Conservation (phyloP, 495 filamentous ascomycete genomes). For the Xylaria acuta region DNA sequence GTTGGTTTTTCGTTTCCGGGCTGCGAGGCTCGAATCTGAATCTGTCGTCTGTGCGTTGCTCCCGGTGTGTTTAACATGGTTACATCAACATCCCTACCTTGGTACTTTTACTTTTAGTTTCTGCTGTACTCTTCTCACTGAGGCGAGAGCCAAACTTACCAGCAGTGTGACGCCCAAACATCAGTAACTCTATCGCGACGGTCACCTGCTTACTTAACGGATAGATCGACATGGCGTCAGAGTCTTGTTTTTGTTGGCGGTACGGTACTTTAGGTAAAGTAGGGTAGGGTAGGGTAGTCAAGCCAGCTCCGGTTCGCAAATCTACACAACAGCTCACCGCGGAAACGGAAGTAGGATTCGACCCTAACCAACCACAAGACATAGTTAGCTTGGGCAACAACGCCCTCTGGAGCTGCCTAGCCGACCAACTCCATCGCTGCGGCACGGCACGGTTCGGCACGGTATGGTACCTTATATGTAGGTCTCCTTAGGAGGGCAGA, state of each 20-base stretch:
- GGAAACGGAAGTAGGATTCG: constrained; percentile 9
- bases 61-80: background rate
- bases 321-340: constrained; percentile 3
- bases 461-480: constrained; percentile 18
- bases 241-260: background rate
- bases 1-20: background rate
- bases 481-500: constrained; percentile 8
- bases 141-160: background rate
- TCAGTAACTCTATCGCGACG: background rate
- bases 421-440: constrained; percentile 13
- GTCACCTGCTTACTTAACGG: background rate
- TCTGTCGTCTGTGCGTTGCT: constrained; percentile 1
- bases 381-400: background rate
- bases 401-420: background rate
- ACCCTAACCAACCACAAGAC: background rate
- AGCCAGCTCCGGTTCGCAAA: background rate
- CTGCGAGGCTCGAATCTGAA: constrained; percentile 1
- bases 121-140: background rate
- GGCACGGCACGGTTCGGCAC: constrained; percentile 25
- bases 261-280: background rate
- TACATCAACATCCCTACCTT: background rate
- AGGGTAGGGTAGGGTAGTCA: background rate
- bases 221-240: background rate
- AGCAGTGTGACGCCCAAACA: background rate
- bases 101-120: background rate